These are phyloP conservation scores for Gossypium raimondii DNA, from an alignment of 345 rosid species.

Conservation along the genomic window DNA sequence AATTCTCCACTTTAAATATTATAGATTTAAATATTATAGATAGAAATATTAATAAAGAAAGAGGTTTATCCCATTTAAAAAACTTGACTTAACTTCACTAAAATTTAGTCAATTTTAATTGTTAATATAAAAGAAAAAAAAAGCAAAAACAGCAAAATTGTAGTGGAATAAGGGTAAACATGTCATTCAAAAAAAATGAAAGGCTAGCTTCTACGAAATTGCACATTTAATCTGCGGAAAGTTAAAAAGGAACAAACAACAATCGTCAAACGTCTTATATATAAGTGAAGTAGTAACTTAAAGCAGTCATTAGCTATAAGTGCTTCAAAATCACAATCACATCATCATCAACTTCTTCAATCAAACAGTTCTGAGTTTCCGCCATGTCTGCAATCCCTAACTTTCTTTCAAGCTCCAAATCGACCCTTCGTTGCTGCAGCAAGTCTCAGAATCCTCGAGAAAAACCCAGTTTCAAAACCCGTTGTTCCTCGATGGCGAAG, in stretches of 20 bases:
- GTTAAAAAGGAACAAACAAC: neutral
- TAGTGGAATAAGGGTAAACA: neutral
- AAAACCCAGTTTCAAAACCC: constrained; percentile 37
- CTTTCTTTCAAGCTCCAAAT: constrained; percentile 12
- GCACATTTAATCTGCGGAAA: neutral
- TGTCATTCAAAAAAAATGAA: neutral
- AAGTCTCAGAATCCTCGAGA: constrained; percentile 26
- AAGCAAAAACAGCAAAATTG: too few relatives aligned
- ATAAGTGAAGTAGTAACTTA: neutral
- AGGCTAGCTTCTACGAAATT: neutral
- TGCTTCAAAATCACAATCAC: neutral
- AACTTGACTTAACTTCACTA: too few relatives aligned
- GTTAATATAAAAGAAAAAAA: too few relatives aligned
- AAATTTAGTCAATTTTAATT: too few relatives aligned
- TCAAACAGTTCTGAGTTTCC: neutral
- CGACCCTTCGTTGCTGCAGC: neutral
- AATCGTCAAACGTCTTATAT: neutral
- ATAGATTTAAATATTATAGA: too few relatives aligned
- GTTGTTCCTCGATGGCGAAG: constrained; percentile 51
- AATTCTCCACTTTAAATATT: too few relatives aligned
- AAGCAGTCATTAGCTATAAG: neutral
- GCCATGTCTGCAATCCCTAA: constrained; percentile 27
- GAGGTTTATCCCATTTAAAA: too few relatives aligned
- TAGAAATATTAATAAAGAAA: too few relatives aligned
- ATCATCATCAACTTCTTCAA: neutral